These are phyloP conservation scores for sunflower (Helianthus annuus) DNA, from an alignment of 129 eudicot species.

Conservation along the genomic window HanXRQr2.0-SUNRISE NC_035446.2:167151051-167151550, in stretches of 20 bases:
- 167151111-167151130: constrained; percentile 22
- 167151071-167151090: constrained; percentile 37
- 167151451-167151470: constrained; percentile 3
- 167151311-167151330: constrained; percentile 30
- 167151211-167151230: constrained; percentile 23
- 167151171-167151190: constrained; percentile 39
- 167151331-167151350: constrained; percentile 37
- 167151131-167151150: constrained; percentile 42
- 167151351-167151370: constrained; percentile 45
- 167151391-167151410: not conserved
- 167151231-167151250: constrained; percentile 36
- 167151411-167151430: not conserved
- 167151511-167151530: not conserved
- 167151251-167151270: constrained; percentile 33
- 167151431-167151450: not conserved
- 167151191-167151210: constrained; percentile 31
- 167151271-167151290: constrained; percentile 31
- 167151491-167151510: not conserved
- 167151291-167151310: constrained; percentile 29
- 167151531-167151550: too few relatives aligned
- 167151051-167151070: constrained; percentile 12
- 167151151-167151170: constrained; percentile 21
- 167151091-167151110: constrained; percentile 31
- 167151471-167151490: constrained; percentile 27
- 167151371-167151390: constrained; percentile 36